Percentiles rank a stretch among this genome's conserved stretches.
Evolutionary conservation across 108 stramenopile species (phyloP).

Genomic region (Skeletonema tropicum): DNA sequence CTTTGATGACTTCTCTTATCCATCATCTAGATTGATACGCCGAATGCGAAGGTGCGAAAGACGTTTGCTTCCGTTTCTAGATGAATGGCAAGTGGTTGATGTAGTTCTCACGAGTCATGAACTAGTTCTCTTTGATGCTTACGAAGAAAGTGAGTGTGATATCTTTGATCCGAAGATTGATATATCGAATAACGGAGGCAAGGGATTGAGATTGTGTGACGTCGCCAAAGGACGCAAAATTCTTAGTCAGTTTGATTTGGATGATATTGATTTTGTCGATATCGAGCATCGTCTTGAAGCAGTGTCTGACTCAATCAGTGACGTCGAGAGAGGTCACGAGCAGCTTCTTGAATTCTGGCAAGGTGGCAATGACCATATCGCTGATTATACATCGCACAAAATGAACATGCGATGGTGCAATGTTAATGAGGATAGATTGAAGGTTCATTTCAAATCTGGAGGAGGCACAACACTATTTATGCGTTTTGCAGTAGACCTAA

Average conservation of each 20-base stretch:
- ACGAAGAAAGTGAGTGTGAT: conserved; percentile 12
- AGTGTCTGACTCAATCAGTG: conserved; percentile 10
- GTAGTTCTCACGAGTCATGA: conserved; percentile 84
- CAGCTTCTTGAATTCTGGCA: conserved; percentile 40
- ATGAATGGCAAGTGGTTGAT: conserved; percentile 78
- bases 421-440: conserved; percentile 70
- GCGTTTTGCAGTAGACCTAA: conserved; percentile 78
- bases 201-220: conserved; percentile 72
- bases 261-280: conserved; percentile 64
- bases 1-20: conserved; percentile 57
- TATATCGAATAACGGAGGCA: conserved; percentile 72
- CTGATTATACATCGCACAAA: conserved; percentile 21
- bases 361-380: conserved; percentile 12
- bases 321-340: conserved; percentile 35
- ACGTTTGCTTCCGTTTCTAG: conserved; percentile 68
- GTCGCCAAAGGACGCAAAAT: conserved; percentile 73
- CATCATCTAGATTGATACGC: conserved; percentile 72
- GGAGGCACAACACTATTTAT: conserved; percentile 59
- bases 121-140: conserved; percentile 71
- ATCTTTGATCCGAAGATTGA: not conserved
- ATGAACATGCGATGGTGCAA: conserved; percentile 59
- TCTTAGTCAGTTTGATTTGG: conserved; percentile 63
- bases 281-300: conserved; percentile 54
- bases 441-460: conserved; percentile 48
- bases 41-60: conserved; percentile 87